phyloP scores from a whole-genome alignment of 768 basidiomycete species.

The Kwoniella mangroviensis region DNA sequence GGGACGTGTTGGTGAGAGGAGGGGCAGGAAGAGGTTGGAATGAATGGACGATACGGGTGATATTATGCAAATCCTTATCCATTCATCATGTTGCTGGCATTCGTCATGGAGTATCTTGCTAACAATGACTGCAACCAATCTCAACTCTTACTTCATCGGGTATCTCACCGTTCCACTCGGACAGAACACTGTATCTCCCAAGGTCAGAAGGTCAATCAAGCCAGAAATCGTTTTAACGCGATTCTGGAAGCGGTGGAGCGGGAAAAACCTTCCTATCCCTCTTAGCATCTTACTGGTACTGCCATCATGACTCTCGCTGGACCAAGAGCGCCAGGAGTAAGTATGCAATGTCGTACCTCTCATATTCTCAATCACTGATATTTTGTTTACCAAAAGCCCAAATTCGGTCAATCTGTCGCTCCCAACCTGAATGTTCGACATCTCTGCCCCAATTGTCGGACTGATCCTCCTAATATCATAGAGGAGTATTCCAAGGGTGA shows the following conservation, averaged over 20 bases:
- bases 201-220: too few relatives aligned
- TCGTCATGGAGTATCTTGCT: too few relatives aligned
- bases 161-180: too few relatives aligned
- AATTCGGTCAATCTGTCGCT: conserved; percentile 49
- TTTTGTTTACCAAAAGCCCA: conserved; percentile 29
- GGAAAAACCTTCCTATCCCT: background rate
- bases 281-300: background rate
- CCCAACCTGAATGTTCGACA: conserved; percentile 56
- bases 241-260: background rate
- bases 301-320: conserved; percentile 30
- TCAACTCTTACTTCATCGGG: too few relatives aligned
- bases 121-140: too few relatives aligned
- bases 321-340: conserved; percentile 40
- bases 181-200: too few relatives aligned
- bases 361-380: too few relatives aligned
- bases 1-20: background rate
- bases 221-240: conserved; percentile 16
- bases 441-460: conserved; percentile 93
- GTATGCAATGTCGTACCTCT: too few relatives aligned
- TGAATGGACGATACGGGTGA: too few relatives aligned
- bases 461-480: conserved; percentile 89
- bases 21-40: too few relatives aligned
- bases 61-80: too few relatives aligned
- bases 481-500: conserved; percentile 99
- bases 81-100: too few relatives aligned